Base-by-base conservation (phyloP, 202 grass and related monocot species). In the Zoysia matrella region DNA sequence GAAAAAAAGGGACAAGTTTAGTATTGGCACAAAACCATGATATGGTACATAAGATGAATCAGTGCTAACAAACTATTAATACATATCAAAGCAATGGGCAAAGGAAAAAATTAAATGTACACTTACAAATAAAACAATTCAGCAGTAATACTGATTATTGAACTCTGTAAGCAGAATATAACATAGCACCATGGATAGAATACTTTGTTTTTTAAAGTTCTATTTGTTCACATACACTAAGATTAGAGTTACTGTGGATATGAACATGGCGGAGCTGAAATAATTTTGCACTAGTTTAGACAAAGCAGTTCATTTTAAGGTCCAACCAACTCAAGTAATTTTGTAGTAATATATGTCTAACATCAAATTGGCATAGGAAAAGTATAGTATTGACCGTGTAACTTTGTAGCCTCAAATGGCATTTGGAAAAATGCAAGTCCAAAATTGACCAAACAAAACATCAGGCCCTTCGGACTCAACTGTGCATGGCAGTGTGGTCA, bases 381-480 rank as follows among this genome's bases (percentile, higher is more conserved):
- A 4, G 44, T 60, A 49, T 2, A 10, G 47, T 44, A 61, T 47
- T 3, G 41, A 43, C 11, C 15, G 11, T 64, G 67, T 30, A 51
- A 71, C 54, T 71, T 80, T 80, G 67, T 12, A 50, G 0, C 45
- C 22, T 9, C 8, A 73, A 72, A 14, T 82, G 36, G 6, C 47
- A 73, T 22, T 64, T 52, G 47, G 6, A 46, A 5, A 80, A 60
- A 70, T 22, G 18, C 66, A 71, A 61, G 45, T 10, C 11, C 65
- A 70, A 13, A 36, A 8, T 61, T 48, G 64, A 71, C 40, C 11
- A 41, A 65, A 13, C 5, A 15, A 45, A 15, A 6, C 3, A 46
- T 13, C 11, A 7, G 11, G 13, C 41, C 11, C 2, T 46, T n/a
- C 47, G 65, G 65, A 47, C 15, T 15, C 14, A 5, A 13, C 2